Evolutionary conservation across 2,329 filamentous ascomycete genomes (phyloP), one percentile per base, ranked within the genome.

Genomic region (Xylariaceae sp.): DNA sequence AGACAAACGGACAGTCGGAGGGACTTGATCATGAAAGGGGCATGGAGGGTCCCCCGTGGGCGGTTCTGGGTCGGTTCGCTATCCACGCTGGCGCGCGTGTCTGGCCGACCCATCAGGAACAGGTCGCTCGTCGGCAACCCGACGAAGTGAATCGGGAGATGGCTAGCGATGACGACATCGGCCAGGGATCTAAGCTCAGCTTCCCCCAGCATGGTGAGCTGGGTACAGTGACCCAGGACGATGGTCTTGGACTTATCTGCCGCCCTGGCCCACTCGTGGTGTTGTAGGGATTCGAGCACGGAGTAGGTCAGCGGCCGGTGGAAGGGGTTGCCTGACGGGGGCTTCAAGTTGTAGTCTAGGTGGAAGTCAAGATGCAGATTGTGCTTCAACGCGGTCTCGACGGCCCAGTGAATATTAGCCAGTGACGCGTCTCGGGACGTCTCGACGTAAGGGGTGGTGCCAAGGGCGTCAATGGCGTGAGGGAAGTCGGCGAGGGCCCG

Each of bases 391-490:
- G 78, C 78, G 16, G 69, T 64, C 2, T 67, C 61, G 27, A 83
- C 63, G 12, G 82, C 76, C 76, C 78, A 86, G 13, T 71, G 63
- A 13, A 85, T 73, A 51, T 85, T 87, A 34, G 57, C 54, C 36
- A 70, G 63, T 43, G 71, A 68, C 5, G 67, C 68, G 8, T 61
- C 57, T 14, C 63, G 52, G 17, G 66, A 66, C 4, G 63, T 55
- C 57, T 88, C 83, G 2, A 85, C 81, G 50, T 87, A 87, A 0
- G 82, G 83, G 1, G 82, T 84, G 34, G 76, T 78, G 3, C 83
- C 83, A 14, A 87, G 52, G 0, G 70, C 81, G 29, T 76, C 76
- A 2, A 85, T 70, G 2, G 58, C 62, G 4, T 56, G 50, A 1
- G 39, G 45, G 28, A 52, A 50, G 16, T 47, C 30, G 27, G 34